Percentiles rank a stretch among this genome's conserved stretches.
These are phyloP conservation scores for Cutaneotrichosporon sp. DNA, from an alignment of 1,284 basidiomycete species.

Conservation along the genomic window DNA sequence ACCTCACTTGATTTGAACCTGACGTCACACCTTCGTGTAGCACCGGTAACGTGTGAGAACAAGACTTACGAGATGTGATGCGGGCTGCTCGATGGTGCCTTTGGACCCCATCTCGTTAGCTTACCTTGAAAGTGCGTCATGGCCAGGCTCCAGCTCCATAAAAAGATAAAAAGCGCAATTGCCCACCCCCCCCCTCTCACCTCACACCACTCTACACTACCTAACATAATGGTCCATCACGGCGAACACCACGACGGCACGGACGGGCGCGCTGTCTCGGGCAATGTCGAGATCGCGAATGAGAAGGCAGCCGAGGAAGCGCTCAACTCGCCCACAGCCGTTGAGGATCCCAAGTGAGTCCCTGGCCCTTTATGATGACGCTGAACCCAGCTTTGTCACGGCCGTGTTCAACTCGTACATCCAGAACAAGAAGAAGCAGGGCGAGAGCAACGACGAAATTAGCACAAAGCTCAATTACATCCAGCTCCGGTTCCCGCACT, in stretches of 20 bases:
- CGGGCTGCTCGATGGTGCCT: no score
- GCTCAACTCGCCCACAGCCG: constrained; percentile 19
- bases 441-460: constrained; percentile 15
- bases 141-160: neutral
- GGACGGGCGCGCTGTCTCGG: constrained; percentile 3
- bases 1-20: no score
- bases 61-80: no score
- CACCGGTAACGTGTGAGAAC: no score
- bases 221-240: constrained; percentile 23
- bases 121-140: neutral
- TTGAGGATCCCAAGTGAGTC: constrained; percentile 23
- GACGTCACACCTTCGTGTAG: no score
- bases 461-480: constrained; percentile 21
- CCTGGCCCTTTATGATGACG: neutral
- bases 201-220: neutral
- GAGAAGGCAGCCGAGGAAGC: constrained; percentile 23
- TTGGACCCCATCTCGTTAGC: neutral
- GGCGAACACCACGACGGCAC: constrained; percentile 23
- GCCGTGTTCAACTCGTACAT: constrained; percentile 20
- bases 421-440: constrained; percentile 26
- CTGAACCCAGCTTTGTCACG: constrained; percentile 19
- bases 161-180: neutral
- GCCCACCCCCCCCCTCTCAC: neutral
- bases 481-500: constrained; percentile 18
- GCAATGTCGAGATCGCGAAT: constrained; percentile 18